These are phyloP conservation scores for Centella asiatica DNA, from an alignment of 129 eudicot species.

Conservation along the genomic window DNA sequence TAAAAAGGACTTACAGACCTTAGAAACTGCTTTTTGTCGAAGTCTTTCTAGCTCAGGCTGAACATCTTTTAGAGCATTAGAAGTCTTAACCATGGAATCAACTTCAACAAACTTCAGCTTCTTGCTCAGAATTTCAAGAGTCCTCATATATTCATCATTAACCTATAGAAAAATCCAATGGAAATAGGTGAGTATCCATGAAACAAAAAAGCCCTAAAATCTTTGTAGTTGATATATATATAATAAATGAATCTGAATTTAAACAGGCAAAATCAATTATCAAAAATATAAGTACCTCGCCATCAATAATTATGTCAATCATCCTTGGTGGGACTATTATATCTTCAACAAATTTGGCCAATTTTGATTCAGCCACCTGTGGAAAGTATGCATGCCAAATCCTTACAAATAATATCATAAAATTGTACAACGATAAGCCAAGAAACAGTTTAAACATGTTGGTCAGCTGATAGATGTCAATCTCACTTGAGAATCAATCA, in stretches of 20 bases:
- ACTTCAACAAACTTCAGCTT: constrained; percentile 84
- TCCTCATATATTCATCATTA: constrained; percentile 84
- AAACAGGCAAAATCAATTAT: too few relatives aligned
- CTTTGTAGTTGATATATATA: neutral
- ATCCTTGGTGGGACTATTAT: constrained; percentile 97
- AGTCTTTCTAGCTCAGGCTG: constrained; percentile 94
- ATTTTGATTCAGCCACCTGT: constrained; percentile 94
- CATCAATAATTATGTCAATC: constrained; percentile 89
- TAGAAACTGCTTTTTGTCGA: constrained; percentile 92
- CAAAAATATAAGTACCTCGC: constrained; percentile 81
- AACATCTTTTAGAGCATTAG: constrained; percentile 88
- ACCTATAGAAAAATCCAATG: constrained; percentile 37
- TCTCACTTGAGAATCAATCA: neutral
- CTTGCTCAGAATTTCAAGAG: constrained; percentile 82
- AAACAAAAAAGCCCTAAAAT: constrained; percentile 1
- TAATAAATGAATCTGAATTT: too few relatives aligned
- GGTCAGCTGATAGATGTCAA: neutral
- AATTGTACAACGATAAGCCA: neutral
- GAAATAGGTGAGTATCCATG: neutral
- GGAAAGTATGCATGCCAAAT: constrained; percentile 18
- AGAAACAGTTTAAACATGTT: constrained; percentile 1
- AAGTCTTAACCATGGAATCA: constrained; percentile 78
- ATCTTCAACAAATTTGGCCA: constrained; percentile 96
- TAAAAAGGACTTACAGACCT: constrained; percentile 30
- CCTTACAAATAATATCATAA: constrained; percentile 10